Conservation (phyloP, 768 basidiomycete genomes). For the Naganishia randhawae region DNA sequence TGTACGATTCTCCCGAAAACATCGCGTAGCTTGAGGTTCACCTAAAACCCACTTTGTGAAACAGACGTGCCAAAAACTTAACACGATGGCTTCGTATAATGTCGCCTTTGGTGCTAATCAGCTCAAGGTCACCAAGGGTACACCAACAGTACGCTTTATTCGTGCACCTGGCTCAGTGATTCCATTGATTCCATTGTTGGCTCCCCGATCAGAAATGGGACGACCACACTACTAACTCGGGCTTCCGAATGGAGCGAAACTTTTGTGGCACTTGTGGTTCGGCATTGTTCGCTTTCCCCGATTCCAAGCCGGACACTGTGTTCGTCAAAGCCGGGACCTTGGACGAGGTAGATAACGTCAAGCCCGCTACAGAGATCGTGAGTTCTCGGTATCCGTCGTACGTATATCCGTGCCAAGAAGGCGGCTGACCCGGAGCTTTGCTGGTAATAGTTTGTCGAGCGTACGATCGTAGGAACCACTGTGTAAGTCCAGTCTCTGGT, state of each 20-base stretch:
- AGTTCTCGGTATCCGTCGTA: neutral
- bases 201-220: neutral
- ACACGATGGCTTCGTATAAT: conserved; percentile 12
- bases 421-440: neutral
- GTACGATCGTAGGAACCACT: neutral
- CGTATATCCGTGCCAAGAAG: neutral
- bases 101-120: neutral
- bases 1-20: too few relatives aligned
- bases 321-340: conserved; percentile 12
- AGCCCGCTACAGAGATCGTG: conserved; percentile 8
- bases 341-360: conserved; percentile 9
- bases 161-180: neutral
- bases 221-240: neutral
- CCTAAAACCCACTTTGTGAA: neutral
- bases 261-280: neutral
- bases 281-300: neutral
- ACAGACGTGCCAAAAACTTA: conserved; percentile 9
- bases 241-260: neutral
- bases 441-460: neutral
- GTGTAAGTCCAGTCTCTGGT: neutral
- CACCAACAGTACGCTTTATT: neutral
- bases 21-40: too few relatives aligned
- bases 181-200: neutral
- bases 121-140: neutral
- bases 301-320: neutral